These are phyloP conservation scores for Poronia punctata DNA, from an alignment of 495 filamentous ascomycete species.

Conservation along the genomic window DNA sequence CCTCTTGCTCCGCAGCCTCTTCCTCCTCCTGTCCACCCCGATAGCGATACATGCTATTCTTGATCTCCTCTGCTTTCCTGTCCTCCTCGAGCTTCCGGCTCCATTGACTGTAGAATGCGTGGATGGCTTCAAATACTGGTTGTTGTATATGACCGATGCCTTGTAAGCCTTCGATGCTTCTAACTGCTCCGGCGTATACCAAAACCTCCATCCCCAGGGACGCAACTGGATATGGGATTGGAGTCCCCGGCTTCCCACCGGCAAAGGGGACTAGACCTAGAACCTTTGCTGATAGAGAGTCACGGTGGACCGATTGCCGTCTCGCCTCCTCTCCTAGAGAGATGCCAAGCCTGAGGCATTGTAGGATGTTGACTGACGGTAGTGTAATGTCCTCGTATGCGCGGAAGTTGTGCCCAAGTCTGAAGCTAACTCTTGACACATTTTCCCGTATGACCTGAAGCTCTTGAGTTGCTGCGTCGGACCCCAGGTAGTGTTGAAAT, in stretches of 20 bases:
- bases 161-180: constrained; percentile 32
- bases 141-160: constrained; percentile 31
- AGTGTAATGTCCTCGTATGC: constrained; percentile 78
- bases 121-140: constrained; percentile 48
- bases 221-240: constrained; percentile 16
- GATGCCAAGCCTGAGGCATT: constrained; percentile 70
- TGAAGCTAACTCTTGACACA: constrained; percentile 55
- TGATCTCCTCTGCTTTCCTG: constrained; percentile 60
- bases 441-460: constrained; percentile 60
- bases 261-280: constrained; percentile 57
- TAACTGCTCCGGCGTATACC: constrained; percentile 28
- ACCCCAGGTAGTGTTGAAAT: constrained; percentile 17
- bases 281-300: constrained; percentile 30
- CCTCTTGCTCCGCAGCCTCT: constrained; percentile 69
- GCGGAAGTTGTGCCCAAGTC: constrained; percentile 59
- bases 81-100: constrained; percentile 64
- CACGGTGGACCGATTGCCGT: constrained; percentile 16
- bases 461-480: constrained; percentile 33
- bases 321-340: constrained; percentile 46
- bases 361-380: constrained; percentile 73
- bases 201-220: constrained; percentile 45
- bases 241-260: constrained; percentile 34
- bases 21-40: constrained; percentile 65
- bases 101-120: constrained; percentile 71
- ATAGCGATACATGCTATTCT: constrained; percentile 73